Evolutionary conservation across 2,329 filamentous ascomycete genomes (phyloP), one percentile per base, ranked within the genome.

Genomic region (Ramularia endophylla): DNA sequence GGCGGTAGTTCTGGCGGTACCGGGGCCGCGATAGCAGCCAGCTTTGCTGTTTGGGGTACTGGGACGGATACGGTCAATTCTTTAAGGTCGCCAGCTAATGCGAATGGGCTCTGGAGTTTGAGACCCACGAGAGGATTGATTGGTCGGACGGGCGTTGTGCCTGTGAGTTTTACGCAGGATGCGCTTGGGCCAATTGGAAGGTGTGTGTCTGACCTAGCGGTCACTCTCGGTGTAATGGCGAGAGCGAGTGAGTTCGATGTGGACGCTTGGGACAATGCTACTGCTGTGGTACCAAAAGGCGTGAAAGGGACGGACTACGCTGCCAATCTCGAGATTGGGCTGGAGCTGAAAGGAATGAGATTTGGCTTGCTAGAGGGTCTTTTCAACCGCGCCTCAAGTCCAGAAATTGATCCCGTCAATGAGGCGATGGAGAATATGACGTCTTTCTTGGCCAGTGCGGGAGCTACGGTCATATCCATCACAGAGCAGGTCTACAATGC

Each of bases 1-100:
- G 80, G 80, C 3, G 80, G 80, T 1, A 79, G 74, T 32, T 80
- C 76, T 20, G 79, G 79, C 8, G 80, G 80, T 0, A 79, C 75
- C 1, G 78, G 75, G 0, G 78, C 77, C 0, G 77, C 76, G 0
- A 65, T 83, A 19, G 78, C 74, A 11, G 65, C 72, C 2, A 76
- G 71, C 16, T 71, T 83, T 41, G 75, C 73, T 1, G 67, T 83
- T 0, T 66, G 78, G 33, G 56, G 56, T 9, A 58, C 58, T 8
- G 58, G 59, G 4, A 55, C 58, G n/a, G 59, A 62, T 36, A 62
- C 48, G 2, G 74, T 82, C 38, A 83, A 83, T 54, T 79, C 74
- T 5, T 60, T 82, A 7, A 67, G 77, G 12, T 80, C 73, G 40
- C 79, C 79, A 1, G 78, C 79, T 9, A 78, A 72, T 31, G 77